phyloP scores from a whole-genome alignment of 2,329 filamentous ascomycete genomes.

The Pseudocercospora macadamiae region DNA sequence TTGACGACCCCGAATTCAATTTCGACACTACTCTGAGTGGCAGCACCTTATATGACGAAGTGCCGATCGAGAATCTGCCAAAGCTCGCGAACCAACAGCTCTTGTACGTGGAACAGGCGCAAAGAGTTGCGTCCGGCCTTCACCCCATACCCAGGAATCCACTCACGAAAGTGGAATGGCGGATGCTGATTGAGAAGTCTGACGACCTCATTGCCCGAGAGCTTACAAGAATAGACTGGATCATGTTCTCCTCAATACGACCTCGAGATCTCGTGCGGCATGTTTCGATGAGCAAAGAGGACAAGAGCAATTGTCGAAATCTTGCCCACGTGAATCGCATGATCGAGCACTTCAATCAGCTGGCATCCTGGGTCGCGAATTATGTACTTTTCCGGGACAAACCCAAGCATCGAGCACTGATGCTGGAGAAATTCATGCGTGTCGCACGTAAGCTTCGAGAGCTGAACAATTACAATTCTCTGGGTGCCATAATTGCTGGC shows the following conservation, averaged over 20 bases:
- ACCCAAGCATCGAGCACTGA: conserved; percentile 87
- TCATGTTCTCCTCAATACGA: conserved; percentile 94
- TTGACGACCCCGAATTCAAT: conserved; percentile 38
- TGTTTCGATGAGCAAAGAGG: conserved; percentile 66
- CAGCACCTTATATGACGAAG: conserved; percentile 34
- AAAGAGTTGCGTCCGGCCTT: conserved; percentile 73
- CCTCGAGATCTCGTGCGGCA: conserved; percentile 91
- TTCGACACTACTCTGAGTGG: conserved; percentile 36
- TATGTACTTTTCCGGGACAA: conserved; percentile 81
- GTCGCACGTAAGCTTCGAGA: conserved; percentile 82
- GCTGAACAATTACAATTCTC: conserved; percentile 94
- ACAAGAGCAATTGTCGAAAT: conserved; percentile 63
- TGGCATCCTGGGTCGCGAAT: conserved; percentile 59
- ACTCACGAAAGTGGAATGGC: conserved; percentile 84
- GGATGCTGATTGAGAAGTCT: conserved; percentile 82
- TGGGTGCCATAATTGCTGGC: conserved; percentile 91
- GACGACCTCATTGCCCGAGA: conserved; percentile 88
- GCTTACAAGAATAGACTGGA: conserved; percentile 94
- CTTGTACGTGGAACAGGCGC: conserved; percentile 75
- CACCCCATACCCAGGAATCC: conserved; percentile 69
- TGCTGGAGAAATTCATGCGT: conserved; percentile 94
- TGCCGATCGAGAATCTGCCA: conserved; percentile 34
- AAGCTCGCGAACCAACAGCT: conserved; percentile 52
- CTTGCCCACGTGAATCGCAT: conserved; percentile 89
- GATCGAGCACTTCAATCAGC: conserved; percentile 76